Base-by-base conservation (phyloP, 805 yeast genomes). In the Ogataea philodendri region DNA sequence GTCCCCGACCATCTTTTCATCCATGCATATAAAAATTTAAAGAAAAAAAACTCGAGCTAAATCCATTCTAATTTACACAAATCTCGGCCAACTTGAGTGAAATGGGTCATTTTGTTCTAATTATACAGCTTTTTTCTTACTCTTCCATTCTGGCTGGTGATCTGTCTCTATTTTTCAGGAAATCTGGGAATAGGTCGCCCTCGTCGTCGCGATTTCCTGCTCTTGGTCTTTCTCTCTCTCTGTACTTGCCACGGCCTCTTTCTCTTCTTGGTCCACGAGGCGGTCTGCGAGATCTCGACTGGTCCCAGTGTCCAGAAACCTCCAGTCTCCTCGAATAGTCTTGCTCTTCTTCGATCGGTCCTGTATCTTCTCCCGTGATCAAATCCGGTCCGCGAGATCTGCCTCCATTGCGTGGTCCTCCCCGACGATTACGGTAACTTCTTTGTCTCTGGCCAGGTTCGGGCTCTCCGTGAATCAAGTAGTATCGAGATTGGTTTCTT, bases 391-490 rank as follows among this genome's bases (percentile, higher is more conserved):
- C 49, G 15, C 37, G 21, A 9, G 19, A 16, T 34, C 26, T 25
- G 32, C 11, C 24, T 11, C 18, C 25, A 25, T 11, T 10, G 10
- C 41, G 27, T 9, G 25, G 34, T 26, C 22, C 36, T 21, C 41
- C 22, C 41, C 55, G 46, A 35, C 55, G 44, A 31, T 25, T 32
- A 10, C 49, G 34, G 17, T 30, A 20, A 9, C 33, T 32, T 15
- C 36, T 30, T 15, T 42, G 20, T 41, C 71, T 50, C 48, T 63
- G 52, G 62, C 54, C 40, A 11, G 37, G 39, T 9, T 76, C 75
- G 3, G 88, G 90, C 52, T 79, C 88, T 3, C 90, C 90, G 46
- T 82, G 81, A 11, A 78, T 52, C 39, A 79, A 62, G 59, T 82
- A 82, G 58, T 80, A 82, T 24, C 84, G 58, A 14, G 85, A 78